These are phyloP conservation scores for Cladophialophora bantiana DNA, from an alignment of 2,329 filamentous ascomycete genomes.

Conservation along the genomic window DNA sequence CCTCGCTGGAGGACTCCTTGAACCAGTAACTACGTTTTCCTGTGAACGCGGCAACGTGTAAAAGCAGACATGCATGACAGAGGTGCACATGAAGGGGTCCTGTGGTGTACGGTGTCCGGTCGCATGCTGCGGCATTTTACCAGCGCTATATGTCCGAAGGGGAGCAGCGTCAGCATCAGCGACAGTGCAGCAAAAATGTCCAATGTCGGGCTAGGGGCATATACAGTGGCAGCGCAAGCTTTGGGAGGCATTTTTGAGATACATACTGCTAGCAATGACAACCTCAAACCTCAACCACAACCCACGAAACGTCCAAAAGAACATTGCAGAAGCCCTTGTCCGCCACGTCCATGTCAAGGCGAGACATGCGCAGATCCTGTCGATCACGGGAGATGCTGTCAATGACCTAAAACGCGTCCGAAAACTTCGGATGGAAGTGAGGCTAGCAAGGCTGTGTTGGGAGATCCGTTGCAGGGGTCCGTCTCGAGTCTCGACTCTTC, in stretches of 20 bases:
- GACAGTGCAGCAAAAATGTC: constrained; percentile 2
- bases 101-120: constrained; percentile 13
- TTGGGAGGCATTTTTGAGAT: constrained; percentile 24
- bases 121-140: background rate
- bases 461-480: background rate
- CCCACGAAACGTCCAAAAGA: constrained; percentile 20
- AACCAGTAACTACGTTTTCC: constrained; percentile 14
- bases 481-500: background rate
- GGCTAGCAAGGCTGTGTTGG: constrained; percentile 17
- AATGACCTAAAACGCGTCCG: background rate
- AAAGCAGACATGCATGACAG: constrained; percentile 17
- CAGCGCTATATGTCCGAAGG: background rate
- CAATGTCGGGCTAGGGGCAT: constrained; percentile 7
- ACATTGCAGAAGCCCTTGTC: constrained; percentile 18
- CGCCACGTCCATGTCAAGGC: constrained; percentile 10
- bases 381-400: constrained; percentile 13
- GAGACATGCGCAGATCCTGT: constrained; percentile 22
- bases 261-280: constrained; percentile 10
- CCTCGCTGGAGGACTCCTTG: constrained; percentile 19
- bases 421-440: constrained; percentile 11
- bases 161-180: constrained; percentile 2
- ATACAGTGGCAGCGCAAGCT: constrained; percentile 24
- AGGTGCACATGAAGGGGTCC: constrained; percentile 14
- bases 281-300: background rate
- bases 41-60: constrained; percentile 22